Conservation (phyloP, 169 alveolate species). For the Plasmodium yoelii region DNA sequence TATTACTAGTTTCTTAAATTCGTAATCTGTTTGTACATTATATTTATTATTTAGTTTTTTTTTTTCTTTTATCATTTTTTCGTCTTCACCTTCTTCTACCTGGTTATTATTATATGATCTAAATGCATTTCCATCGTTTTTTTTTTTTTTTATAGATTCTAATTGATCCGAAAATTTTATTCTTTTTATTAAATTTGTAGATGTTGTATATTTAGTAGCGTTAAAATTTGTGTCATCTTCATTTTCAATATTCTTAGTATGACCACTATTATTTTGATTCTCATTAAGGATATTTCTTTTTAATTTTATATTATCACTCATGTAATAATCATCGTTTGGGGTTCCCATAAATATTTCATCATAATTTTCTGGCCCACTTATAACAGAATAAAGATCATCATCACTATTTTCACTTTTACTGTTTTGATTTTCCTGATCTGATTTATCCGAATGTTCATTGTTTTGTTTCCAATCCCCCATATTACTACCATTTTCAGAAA, state of each 20-base stretch:
- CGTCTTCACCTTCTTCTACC: background rate
- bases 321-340: background rate
- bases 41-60: background rate
- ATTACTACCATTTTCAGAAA: conserved; percentile 6
- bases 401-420: conserved; percentile 15
- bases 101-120: background rate
- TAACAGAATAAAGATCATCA: conserved; percentile 65
- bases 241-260: background rate
- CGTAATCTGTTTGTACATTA: conserved; percentile 23
- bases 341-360: background rate
- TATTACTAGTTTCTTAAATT: conserved; percentile 26
- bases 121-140: background rate
- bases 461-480: background rate
- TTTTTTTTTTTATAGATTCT: background rate
- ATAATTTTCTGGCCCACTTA: conserved; percentile 50
- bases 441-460: background rate
- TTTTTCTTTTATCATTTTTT: background rate
- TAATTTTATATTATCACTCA: background rate
- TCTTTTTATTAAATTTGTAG: conserved; percentile 12
- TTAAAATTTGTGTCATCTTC: background rate
- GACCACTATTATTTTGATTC: no score
- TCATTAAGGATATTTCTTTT: background rate
- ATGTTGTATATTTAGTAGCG: background rate
- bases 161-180: conserved; percentile 22
- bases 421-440: background rate